phyloP scores from a whole-genome alignment of 2,329 filamentous ascomycete genomes.

The Beauveria rudraprayagi region DNA sequence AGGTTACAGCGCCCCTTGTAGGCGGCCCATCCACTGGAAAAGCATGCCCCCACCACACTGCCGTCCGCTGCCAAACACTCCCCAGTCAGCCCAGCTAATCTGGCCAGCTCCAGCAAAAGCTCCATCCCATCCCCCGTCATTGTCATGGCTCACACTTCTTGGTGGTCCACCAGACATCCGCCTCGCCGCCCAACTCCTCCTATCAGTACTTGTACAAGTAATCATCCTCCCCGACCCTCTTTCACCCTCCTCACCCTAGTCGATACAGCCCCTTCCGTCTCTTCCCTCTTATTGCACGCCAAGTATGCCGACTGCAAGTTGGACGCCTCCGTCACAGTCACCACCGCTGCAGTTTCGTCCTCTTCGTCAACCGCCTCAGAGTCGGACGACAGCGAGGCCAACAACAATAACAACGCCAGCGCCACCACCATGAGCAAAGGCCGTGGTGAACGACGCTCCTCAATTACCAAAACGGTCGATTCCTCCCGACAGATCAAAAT shows the following conservation, averaged over 20 bases:
- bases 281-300: neutral
- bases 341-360: neutral
- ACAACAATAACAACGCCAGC: neutral
- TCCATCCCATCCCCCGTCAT: neutral
- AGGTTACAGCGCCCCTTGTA: neutral
- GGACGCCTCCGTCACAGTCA: neutral
- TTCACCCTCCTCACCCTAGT: neutral
- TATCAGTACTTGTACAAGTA: neutral
- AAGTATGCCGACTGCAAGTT: constrained; percentile 15
- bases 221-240: neutral
- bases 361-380: neutral
- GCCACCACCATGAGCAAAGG: constrained; percentile 10
- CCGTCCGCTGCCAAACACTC: neutral
- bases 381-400: neutral
- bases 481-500: neutral
- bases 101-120: neutral
- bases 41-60: neutral
- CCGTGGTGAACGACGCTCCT: constrained; percentile 1
- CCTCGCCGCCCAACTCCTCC: neutral
- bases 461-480: neutral
- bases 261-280: neutral
- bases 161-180: neutral
- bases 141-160: constrained; percentile 1
- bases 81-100: neutral
- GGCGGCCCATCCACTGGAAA: neutral